Evolutionary conservation across 2,329 filamentous ascomycete genomes (phyloP), one percentile per base, ranked within the genome.

Genomic region (Teratosphaeria pseudoeucalypti): DNA sequence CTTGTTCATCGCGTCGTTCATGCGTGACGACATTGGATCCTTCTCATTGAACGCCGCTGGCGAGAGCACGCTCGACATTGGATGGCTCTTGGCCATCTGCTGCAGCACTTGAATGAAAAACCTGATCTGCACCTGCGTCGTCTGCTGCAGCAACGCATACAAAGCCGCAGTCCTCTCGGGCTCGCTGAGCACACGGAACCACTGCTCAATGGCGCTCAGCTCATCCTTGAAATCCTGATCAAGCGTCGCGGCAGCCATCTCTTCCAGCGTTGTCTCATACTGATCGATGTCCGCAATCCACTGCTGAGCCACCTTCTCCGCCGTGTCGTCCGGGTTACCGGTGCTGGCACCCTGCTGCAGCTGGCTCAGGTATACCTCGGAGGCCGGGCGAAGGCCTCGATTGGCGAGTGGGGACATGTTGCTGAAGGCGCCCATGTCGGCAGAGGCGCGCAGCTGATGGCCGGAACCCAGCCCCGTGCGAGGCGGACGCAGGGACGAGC

Each of bases 191-290:
- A 99, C 94, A 63, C 92, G 88, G 76, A 99, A 99, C 94, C 94
- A 99, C 79, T 99, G 94, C 78, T 99, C 94, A 71, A 99, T 99
- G 67, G 94, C 94, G 73, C 91, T 96, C 62, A 99, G 83, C 76
- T 99, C 94, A 76, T 97, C 94, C 79, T 99, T 99, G 81, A 99
- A 99, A 73, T 99, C 94, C 78, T 99, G 94, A 73, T 99, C 94
- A 58, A 97, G 80, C n/a, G 94, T 97, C 32, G 94, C 94, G 34
- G 92, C 92, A 52, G 94, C 94, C 94, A 99, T 99, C 74, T 99
- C 94, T 76, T 97, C 94, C 70, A 99, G 77, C 1, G 94, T 99
- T n/a, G 87, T 95, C 80, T 99, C 94, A 71, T 96, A 96, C 75
- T 97, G 92, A 73, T 99, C 94, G 67, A 99, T 97, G 70, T 99